Base-by-base conservation (phyloP, 345 rosid species). In the Lumnitzera littorea region DNA sequence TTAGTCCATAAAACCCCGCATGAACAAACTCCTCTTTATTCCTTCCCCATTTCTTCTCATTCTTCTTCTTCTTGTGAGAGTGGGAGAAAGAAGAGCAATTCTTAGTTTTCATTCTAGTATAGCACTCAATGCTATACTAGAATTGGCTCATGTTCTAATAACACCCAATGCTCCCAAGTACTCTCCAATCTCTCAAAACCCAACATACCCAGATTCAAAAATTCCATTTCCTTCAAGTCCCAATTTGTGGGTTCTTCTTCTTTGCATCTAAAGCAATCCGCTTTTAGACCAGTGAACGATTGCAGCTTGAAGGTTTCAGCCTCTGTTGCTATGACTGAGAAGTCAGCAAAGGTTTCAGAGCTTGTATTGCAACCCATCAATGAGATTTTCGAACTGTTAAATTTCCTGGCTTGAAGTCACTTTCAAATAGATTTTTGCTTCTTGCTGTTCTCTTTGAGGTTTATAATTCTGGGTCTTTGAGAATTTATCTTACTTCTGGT, bases 361-460 rank as follows among this genome's bases (percentile, higher is more conserved):
- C 80, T 89, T 56, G 81, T 87, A 43, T 66, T 92, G 77, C 87
- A 84, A 58, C 97, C 97, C 70, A 92, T 92, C 55, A 77, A 67
- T 47, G 88, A 89, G 65, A 87, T 90, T 62, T 90, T 89, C 16
- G 97, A 62, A 82, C 83, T 12, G 82, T 94, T 60, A 81, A 75
- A 59, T 70, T 90, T 54, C 99, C 99, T 13, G 98, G 98, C 27
- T 92, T 97, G 20, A 94, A 94, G 73, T 94, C 99, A 9, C 78
- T 94, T 0, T 94, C 99, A 12, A 90, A 94, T 70, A 84, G 99
- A 72, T 71, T 94, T 63, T 82, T 94, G 55, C 99, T 94, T 50
- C 96, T 90, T 12, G 96, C 99, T 48, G 95, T 95, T 65, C 80
- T 94, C 49, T 82, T 96, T 43, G 86, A 90, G 97, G 97, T 89